Evolutionary conservation across 768 basidiomycete genomes (phyloP).

Genomic region (Calvatia gigantea): DNA sequence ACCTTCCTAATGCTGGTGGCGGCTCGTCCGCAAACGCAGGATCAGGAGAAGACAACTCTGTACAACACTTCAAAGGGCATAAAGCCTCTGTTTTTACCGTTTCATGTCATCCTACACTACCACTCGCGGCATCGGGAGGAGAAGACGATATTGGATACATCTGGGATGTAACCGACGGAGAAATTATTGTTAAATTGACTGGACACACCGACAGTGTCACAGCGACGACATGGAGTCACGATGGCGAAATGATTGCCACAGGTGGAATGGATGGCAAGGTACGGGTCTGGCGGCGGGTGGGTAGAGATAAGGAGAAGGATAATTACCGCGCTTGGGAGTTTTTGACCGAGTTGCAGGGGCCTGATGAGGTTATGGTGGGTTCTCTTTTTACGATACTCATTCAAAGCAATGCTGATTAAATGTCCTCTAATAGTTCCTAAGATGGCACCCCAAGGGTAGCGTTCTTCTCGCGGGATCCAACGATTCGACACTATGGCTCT

Average conservation of each 20-base stretch:
- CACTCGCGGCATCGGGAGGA: slow-evolving; percentile 87
- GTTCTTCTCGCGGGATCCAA: slow-evolving; percentile 90
- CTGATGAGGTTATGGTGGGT: slow-evolving; percentile 91
- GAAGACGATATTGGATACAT: slow-evolving; percentile 95
- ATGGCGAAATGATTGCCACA: slow-evolving; percentile 91
- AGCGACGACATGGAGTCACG: slow-evolving; percentile 71
- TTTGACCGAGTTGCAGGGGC: slow-evolving; percentile 86
- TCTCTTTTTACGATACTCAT: neutral
- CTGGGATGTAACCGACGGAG: slow-evolving; percentile 84
- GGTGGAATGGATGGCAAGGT: slow-evolving; percentile 99
- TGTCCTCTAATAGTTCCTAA: slow-evolving; percentile 67
- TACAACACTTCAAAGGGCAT: slow-evolving; percentile 70
- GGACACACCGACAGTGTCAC: slow-evolving; percentile 95
- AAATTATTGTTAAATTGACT: slow-evolving; percentile 76
- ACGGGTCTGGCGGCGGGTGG: slow-evolving; percentile 86
- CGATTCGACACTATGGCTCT: slow-evolving; percentile 93
- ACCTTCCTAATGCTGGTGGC: slow-evolving; percentile 33
- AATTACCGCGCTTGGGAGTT: slow-evolving; percentile 89
- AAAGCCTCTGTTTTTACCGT: slow-evolving; percentile 79
- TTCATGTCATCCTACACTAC: slow-evolving; percentile 76
- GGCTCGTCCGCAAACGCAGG: slow-evolving; percentile 26
- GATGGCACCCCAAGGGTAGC: slow-evolving; percentile 94
- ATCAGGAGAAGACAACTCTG: slow-evolving; percentile 53
- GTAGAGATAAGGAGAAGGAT: slow-evolving; percentile 65
- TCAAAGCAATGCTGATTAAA: slow-evolving; percentile 3